A percentile compares a stretch with the other conserved stretches of the same genome.
Conservation (phyloP, 352 stramenopile genomes). For the Globisporangium parvum region DNA sequence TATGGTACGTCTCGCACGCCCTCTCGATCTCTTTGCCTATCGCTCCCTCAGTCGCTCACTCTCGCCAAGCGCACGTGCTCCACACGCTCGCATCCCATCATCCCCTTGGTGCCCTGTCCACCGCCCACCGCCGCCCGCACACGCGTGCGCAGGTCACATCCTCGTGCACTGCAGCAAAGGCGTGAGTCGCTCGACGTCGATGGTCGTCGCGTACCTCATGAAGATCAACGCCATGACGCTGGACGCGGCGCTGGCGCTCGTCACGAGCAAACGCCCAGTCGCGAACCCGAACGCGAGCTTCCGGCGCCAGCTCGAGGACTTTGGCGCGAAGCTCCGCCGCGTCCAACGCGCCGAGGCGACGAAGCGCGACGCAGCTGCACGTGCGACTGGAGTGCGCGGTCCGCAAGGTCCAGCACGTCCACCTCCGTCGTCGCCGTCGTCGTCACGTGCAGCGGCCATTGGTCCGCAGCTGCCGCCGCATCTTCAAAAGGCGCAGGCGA, state of each 20-base stretch:
- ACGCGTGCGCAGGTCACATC: constrained; percentile 45
- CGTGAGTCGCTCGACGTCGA: constrained; percentile 83
- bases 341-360: constrained; percentile 5
- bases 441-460: constrained; percentile 21
- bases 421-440: not conserved
- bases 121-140: too few species aligned
- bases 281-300: constrained; percentile 76
- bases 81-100: constrained; percentile 1
- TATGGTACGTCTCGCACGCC: constrained; percentile 55
- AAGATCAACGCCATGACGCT: constrained; percentile 65
- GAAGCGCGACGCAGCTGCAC: not conserved
- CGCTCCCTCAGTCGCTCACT: constrained; percentile 21
- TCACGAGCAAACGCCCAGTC: constrained; percentile 46
- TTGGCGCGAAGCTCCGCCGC: constrained; percentile 36
- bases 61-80: constrained; percentile 26
- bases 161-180: constrained; percentile 92
- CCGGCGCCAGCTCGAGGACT: constrained; percentile 51
- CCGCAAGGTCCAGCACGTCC: constrained; percentile 10
- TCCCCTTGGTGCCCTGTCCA: not conserved
- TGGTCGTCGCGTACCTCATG: constrained; percentile 91
- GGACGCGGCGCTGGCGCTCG: constrained; percentile 54
- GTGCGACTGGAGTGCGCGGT: constrained; percentile 4
- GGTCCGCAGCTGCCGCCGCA: constrained; percentile 51
- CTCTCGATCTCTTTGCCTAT: not conserved
- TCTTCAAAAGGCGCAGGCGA: constrained; percentile 13